Evolutionary conservation across 345 rosid genomes (phyloP).

Genomic region (Punica granatum): DNA sequence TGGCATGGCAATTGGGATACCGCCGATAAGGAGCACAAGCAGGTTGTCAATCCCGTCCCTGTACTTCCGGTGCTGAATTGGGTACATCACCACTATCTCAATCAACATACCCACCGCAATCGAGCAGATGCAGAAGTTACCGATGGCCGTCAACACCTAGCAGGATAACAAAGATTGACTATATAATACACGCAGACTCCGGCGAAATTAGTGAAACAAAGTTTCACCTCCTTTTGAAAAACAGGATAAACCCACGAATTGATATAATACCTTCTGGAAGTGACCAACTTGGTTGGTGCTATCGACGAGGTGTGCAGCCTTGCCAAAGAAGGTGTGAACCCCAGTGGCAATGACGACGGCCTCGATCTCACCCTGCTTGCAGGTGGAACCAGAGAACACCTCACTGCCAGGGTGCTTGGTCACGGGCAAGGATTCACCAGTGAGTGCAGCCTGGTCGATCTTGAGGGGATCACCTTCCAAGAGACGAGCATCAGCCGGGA

Average conservation of each 20-base stretch:
- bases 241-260: neutral
- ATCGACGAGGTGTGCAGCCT: constrained; percentile 50
- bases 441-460: constrained; percentile 44
- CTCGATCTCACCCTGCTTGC: constrained; percentile 52
- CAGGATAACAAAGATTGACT: constrained; percentile 2
- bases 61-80: constrained; percentile 31
- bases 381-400: constrained; percentile 45
- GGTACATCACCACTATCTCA: constrained; percentile 39
- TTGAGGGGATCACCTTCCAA: constrained; percentile 44
- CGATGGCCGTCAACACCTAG: constrained; percentile 31
- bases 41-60: constrained; percentile 44
- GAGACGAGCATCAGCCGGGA: constrained; percentile 47
- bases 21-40: constrained; percentile 47
- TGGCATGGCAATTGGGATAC: constrained; percentile 53
- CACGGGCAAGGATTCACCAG: constrained; percentile 45
- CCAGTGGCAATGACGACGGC: constrained; percentile 47
- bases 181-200: neutral
- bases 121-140: constrained; percentile 52
- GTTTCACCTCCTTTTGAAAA: neutral
- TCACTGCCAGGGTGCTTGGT: constrained; percentile 31
- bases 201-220: too few relatives aligned
- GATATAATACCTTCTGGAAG: constrained; percentile 33
- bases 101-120: constrained; percentile 35
- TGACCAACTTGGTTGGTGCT: constrained; percentile 45
- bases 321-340: constrained; percentile 50